Evolutionary conservation across 352 stramenopile genomes (phyloP).

Genomic region (Elongisporangium anandrum): DNA sequence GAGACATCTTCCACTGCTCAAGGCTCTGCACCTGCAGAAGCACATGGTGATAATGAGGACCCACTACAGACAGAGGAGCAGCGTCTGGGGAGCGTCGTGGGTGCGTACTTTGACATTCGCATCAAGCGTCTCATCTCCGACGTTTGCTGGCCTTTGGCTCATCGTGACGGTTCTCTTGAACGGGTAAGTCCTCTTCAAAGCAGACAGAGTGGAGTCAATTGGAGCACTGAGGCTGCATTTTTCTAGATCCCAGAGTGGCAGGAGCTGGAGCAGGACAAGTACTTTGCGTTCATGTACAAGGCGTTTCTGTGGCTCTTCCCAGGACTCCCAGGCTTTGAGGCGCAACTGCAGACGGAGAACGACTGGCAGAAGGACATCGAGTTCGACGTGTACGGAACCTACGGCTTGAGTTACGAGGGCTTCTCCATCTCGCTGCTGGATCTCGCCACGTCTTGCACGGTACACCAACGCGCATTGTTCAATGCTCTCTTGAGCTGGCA

Average conservation of each 20-base stretch:
- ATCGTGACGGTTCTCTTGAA: constrained; percentile 17
- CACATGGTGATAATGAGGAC: not conserved
- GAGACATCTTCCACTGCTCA: not conserved
- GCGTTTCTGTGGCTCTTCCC: constrained; percentile 50
- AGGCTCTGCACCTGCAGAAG: not conserved
- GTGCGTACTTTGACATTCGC: constrained; percentile 32
- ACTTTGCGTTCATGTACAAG: constrained; percentile 39
- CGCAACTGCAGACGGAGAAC: constrained; percentile 25
- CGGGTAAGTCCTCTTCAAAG: not conserved
- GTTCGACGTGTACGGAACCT: constrained; percentile 33
- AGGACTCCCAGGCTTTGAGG: constrained; percentile 33
- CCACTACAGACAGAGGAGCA: not conserved
- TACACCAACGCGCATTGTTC: constrained; percentile 1
- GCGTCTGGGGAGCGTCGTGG: constrained; percentile 13
- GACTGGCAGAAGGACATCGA: constrained; percentile 52
- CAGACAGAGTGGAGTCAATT: constrained; percentile 3
- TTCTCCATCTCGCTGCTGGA: constrained; percentile 50
- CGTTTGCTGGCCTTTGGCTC: constrained; percentile 41
- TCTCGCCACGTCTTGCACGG: constrained; percentile 39
- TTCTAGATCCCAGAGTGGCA: constrained; percentile 28
- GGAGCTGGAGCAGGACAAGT: constrained; percentile 39
- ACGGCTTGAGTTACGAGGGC: constrained; percentile 37
- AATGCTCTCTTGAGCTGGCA: not conserved
- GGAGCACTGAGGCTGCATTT: not conserved
- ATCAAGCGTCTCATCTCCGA: constrained; percentile 37